These are phyloP conservation scores for Fusarium lyarnte DNA, from an alignment of 2,329 filamentous ascomycete species.

Conservation along the genomic window DNA sequence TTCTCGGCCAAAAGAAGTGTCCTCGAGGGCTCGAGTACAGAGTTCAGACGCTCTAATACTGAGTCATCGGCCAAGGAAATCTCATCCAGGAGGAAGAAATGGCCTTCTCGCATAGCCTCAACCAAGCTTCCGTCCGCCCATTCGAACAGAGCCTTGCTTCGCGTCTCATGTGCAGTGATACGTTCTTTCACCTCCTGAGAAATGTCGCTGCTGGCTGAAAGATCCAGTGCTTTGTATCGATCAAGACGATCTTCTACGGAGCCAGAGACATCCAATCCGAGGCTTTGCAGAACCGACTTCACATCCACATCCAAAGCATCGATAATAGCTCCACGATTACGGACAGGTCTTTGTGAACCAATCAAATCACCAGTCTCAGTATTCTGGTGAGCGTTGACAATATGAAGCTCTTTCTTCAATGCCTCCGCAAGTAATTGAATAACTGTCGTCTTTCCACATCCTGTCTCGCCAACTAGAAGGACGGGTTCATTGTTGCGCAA, in stretches of 20 bases:
- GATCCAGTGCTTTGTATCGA: conserved; percentile 61
- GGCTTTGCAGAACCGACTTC: conserved; percentile 52
- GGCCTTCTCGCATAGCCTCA: conserved; percentile 88
- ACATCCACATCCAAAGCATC: conserved; percentile 73
- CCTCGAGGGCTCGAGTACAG: conserved; percentile 88
- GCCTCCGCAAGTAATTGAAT: conserved; percentile 91
- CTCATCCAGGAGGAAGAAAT: conserved; percentile 95
- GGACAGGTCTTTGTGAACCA: conserved; percentile 89
- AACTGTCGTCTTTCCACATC: conserved; percentile 97
- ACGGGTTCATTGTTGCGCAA: conserved; percentile 93
- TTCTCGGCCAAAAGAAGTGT: conserved; percentile 94
- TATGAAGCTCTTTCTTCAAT: conserved; percentile 78
- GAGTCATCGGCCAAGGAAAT: conserved; percentile 98
- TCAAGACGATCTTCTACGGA: conserved; percentile 66
- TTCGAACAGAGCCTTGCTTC: conserved; percentile 89
- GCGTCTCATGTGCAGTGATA: conserved; percentile 61
- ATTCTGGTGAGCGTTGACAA: conserved; percentile 98
- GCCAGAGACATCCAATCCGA: conserved; percentile 53
- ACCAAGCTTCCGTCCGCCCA: conserved; percentile 96
- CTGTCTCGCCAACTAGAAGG: conserved; percentile 93
- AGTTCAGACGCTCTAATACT: conserved; percentile 94
- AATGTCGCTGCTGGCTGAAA: conserved; percentile 59
- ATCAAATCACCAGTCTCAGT: conserved; percentile 98
- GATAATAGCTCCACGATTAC: conserved; percentile 81
- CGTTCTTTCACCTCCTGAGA: conserved; percentile 59